Conservation (phyloP, 1,284 basidiomycete genomes). For the Boletellus dicymbophilus region DNA sequence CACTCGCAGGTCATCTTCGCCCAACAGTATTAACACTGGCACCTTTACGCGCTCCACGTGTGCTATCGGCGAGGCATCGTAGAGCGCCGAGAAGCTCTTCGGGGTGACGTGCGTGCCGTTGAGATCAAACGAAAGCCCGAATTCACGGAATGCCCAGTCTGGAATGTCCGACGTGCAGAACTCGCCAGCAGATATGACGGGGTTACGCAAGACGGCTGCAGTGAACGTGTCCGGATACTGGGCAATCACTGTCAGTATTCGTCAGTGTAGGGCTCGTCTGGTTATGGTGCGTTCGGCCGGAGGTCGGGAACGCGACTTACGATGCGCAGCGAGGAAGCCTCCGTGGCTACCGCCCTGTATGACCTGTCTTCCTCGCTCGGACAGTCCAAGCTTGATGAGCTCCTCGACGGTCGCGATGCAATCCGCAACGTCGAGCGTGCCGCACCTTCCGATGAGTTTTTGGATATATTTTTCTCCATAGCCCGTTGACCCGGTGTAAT, state of each 20-base stretch:
- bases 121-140: constrained; percentile 42
- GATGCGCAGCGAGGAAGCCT: constrained; percentile 65
- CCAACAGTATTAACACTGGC: constrained; percentile 62
- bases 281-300: no score
- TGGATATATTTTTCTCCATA: constrained; percentile 43
- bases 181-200: constrained; percentile 64
- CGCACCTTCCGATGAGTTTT: constrained; percentile 56
- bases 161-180: constrained; percentile 59
- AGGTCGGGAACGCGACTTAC: constrained; percentile 38
- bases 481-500: constrained; percentile 74
- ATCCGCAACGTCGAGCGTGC: constrained; percentile 67
- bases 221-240: constrained; percentile 62
- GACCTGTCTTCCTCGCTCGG: constrained; percentile 51
- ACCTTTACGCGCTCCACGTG: constrained; percentile 51
- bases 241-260: constrained; percentile 51
- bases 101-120: constrained; percentile 44
- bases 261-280: neutral
- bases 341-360: constrained; percentile 74
- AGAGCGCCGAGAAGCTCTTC: constrained; percentile 45
- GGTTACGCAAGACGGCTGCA: constrained; percentile 67
- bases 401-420: constrained; percentile 56
- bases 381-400: constrained; percentile 49
- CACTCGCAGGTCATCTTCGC: constrained; percentile 63
- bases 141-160: constrained; percentile 72
- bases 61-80: constrained; percentile 57